phyloP scores from a whole-genome alignment of 805 yeast genomes.

The Nakazawaea sp. region DNA sequence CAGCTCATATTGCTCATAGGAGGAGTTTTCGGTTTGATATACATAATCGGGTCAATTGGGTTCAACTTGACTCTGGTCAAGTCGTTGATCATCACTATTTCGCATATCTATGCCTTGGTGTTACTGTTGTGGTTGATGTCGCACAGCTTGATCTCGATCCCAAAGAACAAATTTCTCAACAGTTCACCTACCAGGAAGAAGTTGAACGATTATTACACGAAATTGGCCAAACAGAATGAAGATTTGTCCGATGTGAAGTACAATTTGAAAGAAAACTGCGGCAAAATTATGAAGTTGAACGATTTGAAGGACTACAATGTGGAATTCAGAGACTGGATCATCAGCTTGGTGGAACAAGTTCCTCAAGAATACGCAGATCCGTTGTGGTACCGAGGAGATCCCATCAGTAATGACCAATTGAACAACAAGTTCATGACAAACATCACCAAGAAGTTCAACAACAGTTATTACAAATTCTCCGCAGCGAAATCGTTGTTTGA shows the following conservation, averaged over 20 bases:
- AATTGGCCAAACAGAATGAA: slow-evolving; percentile 54
- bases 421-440: slow-evolving; percentile 38
- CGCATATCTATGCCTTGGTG: slow-evolving; percentile 71
- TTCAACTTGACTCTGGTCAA: slow-evolving; percentile 49
- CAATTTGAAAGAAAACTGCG: slow-evolving; percentile 55
- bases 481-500: slow-evolving; percentile 56
- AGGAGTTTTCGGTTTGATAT: slow-evolving; percentile 49
- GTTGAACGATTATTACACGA: slow-evolving; percentile 29
- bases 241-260: slow-evolving; percentile 56
- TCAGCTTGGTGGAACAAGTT: slow-evolving; percentile 39
- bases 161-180: slow-evolving; percentile 30
- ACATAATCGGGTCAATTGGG: slow-evolving; percentile 39
- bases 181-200: slow-evolving; percentile 3
- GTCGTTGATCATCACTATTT: slow-evolving; percentile 62
- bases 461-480: slow-evolving; percentile 41
- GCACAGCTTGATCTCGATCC: slow-evolving; percentile 67
- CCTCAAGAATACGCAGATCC: slow-evolving; percentile 32
- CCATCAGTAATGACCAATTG: slow-evolving; percentile 23
- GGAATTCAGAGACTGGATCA: slow-evolving; percentile 59
- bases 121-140: slow-evolving; percentile 81
- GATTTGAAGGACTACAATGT: slow-evolving; percentile 38
- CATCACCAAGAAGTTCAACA: slow-evolving; percentile 45
- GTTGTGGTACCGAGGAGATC: slow-evolving; percentile 19
- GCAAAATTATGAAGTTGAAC: slow-evolving; percentile 47
- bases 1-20: slow-evolving; percentile 50